phyloP scores from a whole-genome alignment of 371 early-diverging fungal genomes.

The Thermomucor indicae-seudaticae region DNA sequence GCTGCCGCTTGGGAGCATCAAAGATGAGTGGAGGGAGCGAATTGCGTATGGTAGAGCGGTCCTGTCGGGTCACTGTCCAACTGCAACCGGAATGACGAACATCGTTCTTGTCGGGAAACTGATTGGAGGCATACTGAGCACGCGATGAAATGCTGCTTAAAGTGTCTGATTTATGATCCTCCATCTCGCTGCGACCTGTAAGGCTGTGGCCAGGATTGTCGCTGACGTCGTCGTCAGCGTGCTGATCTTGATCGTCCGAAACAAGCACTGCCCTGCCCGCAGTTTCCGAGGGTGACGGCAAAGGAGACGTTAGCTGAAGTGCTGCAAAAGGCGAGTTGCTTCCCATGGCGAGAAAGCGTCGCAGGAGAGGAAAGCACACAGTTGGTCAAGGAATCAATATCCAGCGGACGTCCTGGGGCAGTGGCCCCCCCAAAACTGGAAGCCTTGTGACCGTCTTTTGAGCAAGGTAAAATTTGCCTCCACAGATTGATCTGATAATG shows the following conservation, averaged over 20 bases:
- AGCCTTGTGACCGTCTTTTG: no score
- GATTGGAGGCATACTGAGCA: no score
- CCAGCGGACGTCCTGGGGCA: no score
- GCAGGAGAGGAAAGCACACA: no score
- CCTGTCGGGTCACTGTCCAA: background rate
- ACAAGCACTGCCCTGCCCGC: background rate
- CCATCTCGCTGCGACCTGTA: background rate
- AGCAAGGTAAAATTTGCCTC: no score
- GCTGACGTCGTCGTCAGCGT: background rate
- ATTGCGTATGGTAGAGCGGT: background rate
- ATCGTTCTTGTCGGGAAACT: no score
- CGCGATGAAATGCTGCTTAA: no score
- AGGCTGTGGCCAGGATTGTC: background rate
- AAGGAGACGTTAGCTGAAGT: slow-evolving; percentile 10
- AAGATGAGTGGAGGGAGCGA: slow-evolving; percentile 6
- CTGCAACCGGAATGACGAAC: no score
- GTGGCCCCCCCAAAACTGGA: no score
- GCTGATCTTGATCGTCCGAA: slow-evolving; percentile 1
- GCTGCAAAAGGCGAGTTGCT: slow-evolving; percentile 5
- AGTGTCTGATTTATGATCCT: background rate
- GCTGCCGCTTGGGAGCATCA: slow-evolving; percentile 1
- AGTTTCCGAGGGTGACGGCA: slow-evolving; percentile 16
- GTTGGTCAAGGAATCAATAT: no score
- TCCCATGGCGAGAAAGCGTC: slow-evolving; percentile 6
- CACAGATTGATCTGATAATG: no score